phyloP scores from a whole-genome alignment of 2,329 filamentous ascomycete genomes.

The Juglanconis sp. region DNA sequence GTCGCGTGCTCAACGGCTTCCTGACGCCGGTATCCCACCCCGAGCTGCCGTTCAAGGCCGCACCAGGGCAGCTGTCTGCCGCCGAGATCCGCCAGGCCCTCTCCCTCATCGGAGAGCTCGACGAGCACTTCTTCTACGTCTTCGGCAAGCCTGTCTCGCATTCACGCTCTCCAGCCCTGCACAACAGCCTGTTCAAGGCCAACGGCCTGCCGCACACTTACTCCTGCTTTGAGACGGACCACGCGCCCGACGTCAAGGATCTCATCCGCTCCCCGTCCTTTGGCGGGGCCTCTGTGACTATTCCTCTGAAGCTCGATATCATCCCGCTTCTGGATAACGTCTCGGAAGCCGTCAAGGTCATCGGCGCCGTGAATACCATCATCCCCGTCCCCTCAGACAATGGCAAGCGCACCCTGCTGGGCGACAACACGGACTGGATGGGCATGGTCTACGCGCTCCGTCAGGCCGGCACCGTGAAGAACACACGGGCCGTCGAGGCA shows the following conservation, averaged over 20 bases:
- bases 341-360: constrained; percentile 72
- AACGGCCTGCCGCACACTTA: constrained; percentile 86
- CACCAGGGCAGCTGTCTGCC: constrained; percentile 88
- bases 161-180: constrained; percentile 82
- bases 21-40: constrained; percentile 94
- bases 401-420: constrained; percentile 58
- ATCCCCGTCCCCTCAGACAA: constrained; percentile 53
- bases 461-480: constrained; percentile 57
- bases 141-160: constrained; percentile 82
- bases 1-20: constrained; percentile 85
- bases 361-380: constrained; percentile 94
- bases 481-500: constrained; percentile 39
- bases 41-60: constrained; percentile 84
- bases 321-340: constrained; percentile 78
- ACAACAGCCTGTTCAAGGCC: constrained; percentile 77
- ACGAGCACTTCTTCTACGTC: constrained; percentile 74
- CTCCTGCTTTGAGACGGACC: constrained; percentile 68
- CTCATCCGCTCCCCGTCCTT: constrained; percentile 72
- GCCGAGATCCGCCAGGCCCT: constrained; percentile 80
- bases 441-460: constrained; percentile 83
- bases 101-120: constrained; percentile 74
- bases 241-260: constrained; percentile 56
- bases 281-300: constrained; percentile 92
- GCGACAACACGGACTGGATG: constrained; percentile 94
- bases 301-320: constrained; percentile 88